Conservation (phyloP, 202 grass and related monocot genomes). For the Carex arenaria region DNA sequence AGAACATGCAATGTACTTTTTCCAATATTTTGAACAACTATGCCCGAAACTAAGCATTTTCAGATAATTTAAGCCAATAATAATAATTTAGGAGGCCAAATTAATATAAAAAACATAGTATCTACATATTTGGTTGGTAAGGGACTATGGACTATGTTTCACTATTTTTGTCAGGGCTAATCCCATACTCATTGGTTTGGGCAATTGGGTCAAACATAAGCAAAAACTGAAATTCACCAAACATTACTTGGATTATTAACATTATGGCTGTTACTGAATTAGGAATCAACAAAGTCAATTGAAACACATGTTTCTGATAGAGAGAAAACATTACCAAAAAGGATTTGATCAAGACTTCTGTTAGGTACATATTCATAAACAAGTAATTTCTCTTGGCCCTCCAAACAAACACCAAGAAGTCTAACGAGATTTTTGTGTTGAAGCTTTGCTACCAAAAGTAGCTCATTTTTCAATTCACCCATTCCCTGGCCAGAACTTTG, state of each 20-base stretch:
- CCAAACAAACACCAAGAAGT: conserved; percentile 54
- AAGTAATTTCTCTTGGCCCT: conserved; percentile 44
- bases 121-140: not conserved
- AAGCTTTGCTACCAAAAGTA: conserved; percentile 51
- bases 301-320: not conserved
- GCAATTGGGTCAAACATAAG: not conserved
- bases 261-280: not conserved
- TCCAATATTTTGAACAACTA: not conserved
- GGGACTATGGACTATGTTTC: too few species aligned
- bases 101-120: not conserved
- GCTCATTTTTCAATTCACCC: conserved; percentile 57
- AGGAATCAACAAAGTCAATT: not conserved
- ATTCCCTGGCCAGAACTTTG: conserved; percentile 37
- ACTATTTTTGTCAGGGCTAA: not conserved
- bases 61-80: not conserved
- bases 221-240: not conserved
- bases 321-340: conserved; percentile 30
- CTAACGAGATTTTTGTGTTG: conserved; percentile 68
- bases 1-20: not conserved
- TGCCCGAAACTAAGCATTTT: not conserved
- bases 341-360: conserved; percentile 46
- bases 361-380: conserved; percentile 68
- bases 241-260: not conserved
- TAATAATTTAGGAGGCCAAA: not conserved
- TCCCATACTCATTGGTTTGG: not conserved